Base-by-base conservation (phyloP, 768 basidiomycete genomes). In the Peribolospora baueri region DNA sequence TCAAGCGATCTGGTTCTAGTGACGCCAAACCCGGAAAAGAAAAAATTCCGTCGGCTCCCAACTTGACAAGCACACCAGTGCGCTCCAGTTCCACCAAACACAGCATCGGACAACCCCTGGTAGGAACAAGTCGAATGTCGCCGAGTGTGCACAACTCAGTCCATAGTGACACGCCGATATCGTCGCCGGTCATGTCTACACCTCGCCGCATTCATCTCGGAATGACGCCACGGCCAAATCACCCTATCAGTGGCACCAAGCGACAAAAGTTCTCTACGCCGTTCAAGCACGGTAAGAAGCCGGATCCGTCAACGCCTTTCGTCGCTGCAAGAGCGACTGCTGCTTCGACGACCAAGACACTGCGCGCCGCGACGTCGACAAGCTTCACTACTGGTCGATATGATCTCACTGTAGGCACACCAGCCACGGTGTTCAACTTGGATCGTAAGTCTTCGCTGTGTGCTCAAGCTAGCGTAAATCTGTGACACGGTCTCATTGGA, bases 201-300 rank as follows among this genome's bases (percentile, higher is more conserved):
- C 43, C 43, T 45, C 53, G 56, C 0, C 57, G 61, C 2, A 50
- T 60, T 11, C 60, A 61, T 41, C 47, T 63, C 43, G 56, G 57
- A 13, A 61, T 63, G 59, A 57, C 58, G 3, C 60, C 59, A 5
- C 55, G 56, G 25, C 25, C 40, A 54, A 54, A 10, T 58, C 60
- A 51, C 58, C 59, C 3, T 55, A 41, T 14, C 58, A 59, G 39
- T 53, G 56, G 52, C 11, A 47, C 37, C 11, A 57, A 53, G 46
- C 50, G 36, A 46, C 40, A 48, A 40, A 60, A 58, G 53, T 64
- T 64, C 52, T 49, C 48, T 42, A 58, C 63, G 50, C 63, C 63
- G 11, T 64, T 62, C 56, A 60, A 59, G 42, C 56, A 53, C 10
- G 63, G 63, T 8, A 50, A 54, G 36, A 14, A 56, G 42, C 63